These are phyloP conservation scores for Trametes cubensis DNA, from an alignment of 768 basidiomycete genomes.

Conservation along the genomic window DNA sequence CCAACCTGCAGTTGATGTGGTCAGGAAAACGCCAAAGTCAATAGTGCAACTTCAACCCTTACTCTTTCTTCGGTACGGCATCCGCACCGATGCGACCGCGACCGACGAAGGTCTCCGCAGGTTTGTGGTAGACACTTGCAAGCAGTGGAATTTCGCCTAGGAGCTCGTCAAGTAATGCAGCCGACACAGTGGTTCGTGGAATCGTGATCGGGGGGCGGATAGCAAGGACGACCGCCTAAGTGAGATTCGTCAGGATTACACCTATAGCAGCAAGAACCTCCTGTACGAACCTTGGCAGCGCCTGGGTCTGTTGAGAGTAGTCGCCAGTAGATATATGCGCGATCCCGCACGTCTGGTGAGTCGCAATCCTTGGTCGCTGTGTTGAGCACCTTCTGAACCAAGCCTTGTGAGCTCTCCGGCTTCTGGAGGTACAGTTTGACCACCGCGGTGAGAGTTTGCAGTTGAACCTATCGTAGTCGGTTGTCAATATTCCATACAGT, in stretches of 20 bases:
- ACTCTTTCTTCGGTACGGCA: slow-evolving; percentile 72
- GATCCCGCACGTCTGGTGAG: slow-evolving; percentile 93
- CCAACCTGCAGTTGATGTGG: slow-evolving; percentile 39
- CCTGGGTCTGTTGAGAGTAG: slow-evolving; percentile 91
- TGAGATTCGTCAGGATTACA: not conserved
- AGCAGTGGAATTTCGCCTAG: slow-evolving; percentile 86
- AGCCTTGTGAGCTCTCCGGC: slow-evolving; percentile 87
- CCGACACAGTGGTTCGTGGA: slow-evolving; percentile 86
- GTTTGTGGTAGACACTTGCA: slow-evolving; percentile 97
- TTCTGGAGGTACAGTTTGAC: slow-evolving; percentile 97
- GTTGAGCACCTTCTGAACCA: slow-evolving; percentile 90
- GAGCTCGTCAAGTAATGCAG: slow-evolving; percentile 88
- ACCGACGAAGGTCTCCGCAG: slow-evolving; percentile 93
- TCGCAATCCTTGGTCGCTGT: slow-evolving; percentile 98
- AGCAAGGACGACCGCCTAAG: slow-evolving; percentile 82
- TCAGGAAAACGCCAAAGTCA: not conserved
- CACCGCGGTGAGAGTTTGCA: slow-evolving; percentile 89
- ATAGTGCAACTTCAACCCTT: slow-evolving; percentile 31
- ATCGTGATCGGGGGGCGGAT: slow-evolving; percentile 92
- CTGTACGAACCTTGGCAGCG: slow-evolving; percentile 77
- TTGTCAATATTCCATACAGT: not conserved
- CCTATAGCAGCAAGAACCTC: slow-evolving; percentile 7
- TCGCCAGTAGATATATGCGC: slow-evolving; percentile 98
- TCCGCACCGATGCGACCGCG: slow-evolving; percentile 87
- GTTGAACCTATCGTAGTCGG: slow-evolving; percentile 45